Evolutionary conservation across 371 early-diverging fungal genomes (phyloP), one percentile per base, ranked within the genome.

Genomic region (Batrachochytrium dendrobatidis): DNA sequence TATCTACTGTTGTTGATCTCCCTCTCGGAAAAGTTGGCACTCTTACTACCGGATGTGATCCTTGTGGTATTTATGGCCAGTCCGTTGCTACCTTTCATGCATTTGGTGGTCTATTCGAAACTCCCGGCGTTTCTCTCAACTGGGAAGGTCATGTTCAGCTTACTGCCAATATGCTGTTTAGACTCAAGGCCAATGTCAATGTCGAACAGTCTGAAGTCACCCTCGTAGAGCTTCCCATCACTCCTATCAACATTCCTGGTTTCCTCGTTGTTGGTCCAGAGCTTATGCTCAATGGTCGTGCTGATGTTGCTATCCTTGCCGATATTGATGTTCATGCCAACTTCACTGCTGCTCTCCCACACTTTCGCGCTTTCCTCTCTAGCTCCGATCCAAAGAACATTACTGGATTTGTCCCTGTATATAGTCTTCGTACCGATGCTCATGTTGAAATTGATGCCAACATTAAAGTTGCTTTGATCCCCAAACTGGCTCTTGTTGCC

Each of bases 71-170:
- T 12, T n/a, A 39, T n/a, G 12, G 15, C 15, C 12, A n/a, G n/a
- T 39, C 39, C 39, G 39, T 39, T 39, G 39, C 39, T n/a, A 39
- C 39, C 15, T 39, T 39, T n/a, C n/a, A 39, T n/a, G 39, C n/a
- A 12, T 15, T 15, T 15, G 39, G 39, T n/a, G 39, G 15, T 12
- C 39, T 39, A n/a, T 39, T 39, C 39, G 39, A 39, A n/a, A n/a
- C n/a, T n/a, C n/a, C n/a, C n/a, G n/a, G n/a, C n/a, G n/a, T n/a
- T n/a, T n/a, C n/a, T n/a, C n/a, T n/a, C n/a, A n/a, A n/a, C n/a
- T 39, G 39, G 39, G 15, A 39, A 39, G 39, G 39, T n/a, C 15
- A 39, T n/a, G 15, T 39, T n/a, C 15, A 39, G 39, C 15, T 39
- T n/a, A n/a, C 15, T n/a, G 39, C 39, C 39, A 39, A 39, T n/a